phyloP scores from a whole-genome alignment of 163 green algal genomes.

The Scenedesmus sp. region DNA sequence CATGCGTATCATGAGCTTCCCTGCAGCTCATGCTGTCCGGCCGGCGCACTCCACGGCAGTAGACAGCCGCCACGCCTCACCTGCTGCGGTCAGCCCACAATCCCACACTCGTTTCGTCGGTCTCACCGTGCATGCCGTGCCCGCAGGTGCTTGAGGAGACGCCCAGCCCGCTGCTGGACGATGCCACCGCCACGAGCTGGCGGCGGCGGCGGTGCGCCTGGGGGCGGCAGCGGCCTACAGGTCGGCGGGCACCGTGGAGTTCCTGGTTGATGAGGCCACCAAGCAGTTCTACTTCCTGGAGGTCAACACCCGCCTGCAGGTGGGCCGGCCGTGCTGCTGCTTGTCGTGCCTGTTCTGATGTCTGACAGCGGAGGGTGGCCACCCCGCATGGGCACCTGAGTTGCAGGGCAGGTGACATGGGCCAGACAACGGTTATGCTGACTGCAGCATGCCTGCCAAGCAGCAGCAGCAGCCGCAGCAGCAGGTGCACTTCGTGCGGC shows the following conservation, averaged over 20 bases:
- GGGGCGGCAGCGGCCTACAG: constrained; percentile 72
- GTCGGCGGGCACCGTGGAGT: constrained; percentile 84
- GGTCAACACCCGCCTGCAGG: constrained; percentile 93
- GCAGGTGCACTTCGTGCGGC: no score
- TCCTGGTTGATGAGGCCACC: constrained; percentile 86
- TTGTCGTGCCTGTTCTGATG: not conserved
- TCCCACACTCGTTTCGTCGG: not conserved
- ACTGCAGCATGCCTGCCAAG: no score
- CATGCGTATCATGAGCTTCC: no score
- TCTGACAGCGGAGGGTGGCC: no score
- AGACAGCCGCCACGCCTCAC: not conserved
- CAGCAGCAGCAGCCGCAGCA: no score
- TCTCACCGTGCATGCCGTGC: not conserved
- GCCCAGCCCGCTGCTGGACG: constrained; percentile 78
- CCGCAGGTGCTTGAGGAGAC: constrained; percentile 85
- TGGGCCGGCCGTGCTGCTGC: constrained; percentile 35
- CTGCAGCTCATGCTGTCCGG: no score
- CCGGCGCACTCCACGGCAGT: constrained; percentile 50
- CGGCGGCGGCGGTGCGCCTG: constrained; percentile 71
- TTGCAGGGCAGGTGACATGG: no score
- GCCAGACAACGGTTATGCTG: no score
- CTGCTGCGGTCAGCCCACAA: constrained; percentile 50
- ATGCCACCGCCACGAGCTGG: constrained; percentile 69
- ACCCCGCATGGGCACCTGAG: no score
- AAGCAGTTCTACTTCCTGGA: constrained; percentile 93